These are phyloP conservation scores for Flaveria robusta DNA, from an alignment of 129 eudicot species.

Conservation along the genomic window DNA sequence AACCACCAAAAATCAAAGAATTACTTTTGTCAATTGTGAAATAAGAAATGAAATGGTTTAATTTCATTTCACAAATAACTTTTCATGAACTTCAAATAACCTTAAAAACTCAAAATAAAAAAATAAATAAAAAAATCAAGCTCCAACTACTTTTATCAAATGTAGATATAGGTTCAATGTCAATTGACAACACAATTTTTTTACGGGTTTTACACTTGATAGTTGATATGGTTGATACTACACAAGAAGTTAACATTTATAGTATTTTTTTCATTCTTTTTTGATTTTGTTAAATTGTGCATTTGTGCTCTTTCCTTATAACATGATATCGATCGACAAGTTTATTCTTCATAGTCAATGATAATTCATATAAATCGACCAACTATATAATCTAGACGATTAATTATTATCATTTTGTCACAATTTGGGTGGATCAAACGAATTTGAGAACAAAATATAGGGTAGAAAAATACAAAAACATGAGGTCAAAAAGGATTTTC, in stretches of 20 bases:
- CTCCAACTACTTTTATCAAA: too few relatives aligned
- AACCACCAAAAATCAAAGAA: too few relatives aligned
- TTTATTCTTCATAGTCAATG: neutral
- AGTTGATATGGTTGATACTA: too few relatives aligned
- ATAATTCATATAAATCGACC: neutral
- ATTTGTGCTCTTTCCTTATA: neutral
- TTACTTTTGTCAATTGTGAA: too few relatives aligned
- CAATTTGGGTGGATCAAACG: neutral
- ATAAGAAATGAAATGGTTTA: too few relatives aligned
- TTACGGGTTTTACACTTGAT: too few relatives aligned
- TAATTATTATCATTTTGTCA: neutral
- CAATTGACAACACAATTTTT: too few relatives aligned
- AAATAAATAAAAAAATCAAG: too few relatives aligned
- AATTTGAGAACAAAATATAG: slow-evolving; percentile 9
- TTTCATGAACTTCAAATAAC: too few relatives aligned
- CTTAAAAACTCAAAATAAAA: too few relatives aligned
- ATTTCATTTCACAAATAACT: too few relatives aligned
- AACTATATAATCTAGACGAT: neutral
- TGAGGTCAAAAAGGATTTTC: slow-evolving; percentile 38
- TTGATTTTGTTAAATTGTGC: neutral
- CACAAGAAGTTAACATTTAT: neutral
- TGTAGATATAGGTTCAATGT: too few relatives aligned
- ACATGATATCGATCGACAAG: neutral
- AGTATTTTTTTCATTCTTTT: neutral
- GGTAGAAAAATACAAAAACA: slow-evolving; percentile 24